Percentiles rank a stretch among this genome's conserved stretches.
phyloP scores from a whole-genome alignment of 192 early-diverging fungal species.

The Haplosporangium gracile region DNA sequence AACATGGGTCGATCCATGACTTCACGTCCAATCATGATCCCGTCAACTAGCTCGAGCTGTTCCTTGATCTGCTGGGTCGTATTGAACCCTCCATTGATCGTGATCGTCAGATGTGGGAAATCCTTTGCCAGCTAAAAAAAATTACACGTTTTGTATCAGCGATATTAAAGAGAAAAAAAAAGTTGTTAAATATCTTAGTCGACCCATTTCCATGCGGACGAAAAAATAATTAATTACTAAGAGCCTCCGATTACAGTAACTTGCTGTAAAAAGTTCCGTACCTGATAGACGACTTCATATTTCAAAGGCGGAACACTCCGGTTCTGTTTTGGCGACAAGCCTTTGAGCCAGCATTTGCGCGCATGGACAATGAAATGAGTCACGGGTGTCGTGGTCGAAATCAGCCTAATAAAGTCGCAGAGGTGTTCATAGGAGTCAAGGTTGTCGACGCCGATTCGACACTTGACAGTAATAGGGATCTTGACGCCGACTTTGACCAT shows the following conservation, averaged over 20 bases:
- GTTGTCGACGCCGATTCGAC: slow-evolving; percentile 81
- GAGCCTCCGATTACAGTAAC: no score
- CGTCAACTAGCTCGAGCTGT: slow-evolving; percentile 67
- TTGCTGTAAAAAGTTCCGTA: neutral
- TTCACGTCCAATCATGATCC: slow-evolving; percentile 81
- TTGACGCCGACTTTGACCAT: slow-evolving; percentile 60
- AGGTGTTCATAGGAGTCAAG: slow-evolving; percentile 74
- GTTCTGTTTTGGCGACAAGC: slow-evolving; percentile 77
- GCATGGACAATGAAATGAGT: slow-evolving; percentile 77
- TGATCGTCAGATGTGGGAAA: slow-evolving; percentile 68
- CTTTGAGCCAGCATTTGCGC: slow-evolving; percentile 75
- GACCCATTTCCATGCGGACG: slow-evolving; percentile 46
- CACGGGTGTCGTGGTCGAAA: slow-evolving; percentile 45
- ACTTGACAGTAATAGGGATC: slow-evolving; percentile 78
- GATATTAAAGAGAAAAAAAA: neutral
- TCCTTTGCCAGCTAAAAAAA: slow-evolving; percentile 54
- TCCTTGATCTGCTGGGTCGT: slow-evolving; percentile 58
- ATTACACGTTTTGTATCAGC: neutral
- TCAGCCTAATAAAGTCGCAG: slow-evolving; percentile 54
- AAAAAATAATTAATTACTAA: neutral
- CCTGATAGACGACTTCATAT: slow-evolving; percentile 67
- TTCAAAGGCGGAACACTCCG: slow-evolving; percentile 74
- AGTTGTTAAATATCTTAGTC: neutral
- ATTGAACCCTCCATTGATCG: slow-evolving; percentile 78
- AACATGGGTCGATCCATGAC: slow-evolving; percentile 79